phyloP scores from a whole-genome alignment of 208 protist species.

The Wallacemonas sp. region DNA sequence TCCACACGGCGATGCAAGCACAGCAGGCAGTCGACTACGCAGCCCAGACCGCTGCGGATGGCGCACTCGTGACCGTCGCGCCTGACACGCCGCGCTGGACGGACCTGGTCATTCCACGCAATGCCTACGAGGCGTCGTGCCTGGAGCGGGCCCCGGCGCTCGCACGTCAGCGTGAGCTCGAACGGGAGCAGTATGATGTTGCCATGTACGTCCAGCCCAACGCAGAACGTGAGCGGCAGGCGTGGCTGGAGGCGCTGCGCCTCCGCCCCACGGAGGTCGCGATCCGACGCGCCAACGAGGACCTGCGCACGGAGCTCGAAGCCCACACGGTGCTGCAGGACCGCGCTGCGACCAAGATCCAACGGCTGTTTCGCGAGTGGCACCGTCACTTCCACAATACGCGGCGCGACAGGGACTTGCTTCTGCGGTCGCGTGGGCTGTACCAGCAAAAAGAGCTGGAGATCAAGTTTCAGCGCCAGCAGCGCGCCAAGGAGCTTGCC shows the following conservation, averaged over 20 bases:
- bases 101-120: conserved; percentile 12
- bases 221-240: conserved; percentile 45
- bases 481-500: conserved; percentile 16
- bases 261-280: conserved; percentile 52
- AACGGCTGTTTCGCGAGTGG: conserved; percentile 64
- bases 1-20: not conserved
- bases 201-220: conserved; percentile 45
- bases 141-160: conserved; percentile 27
- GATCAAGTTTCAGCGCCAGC: conserved; percentile 22
- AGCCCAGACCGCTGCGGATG: not conserved
- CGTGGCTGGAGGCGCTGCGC: conserved; percentile 43
- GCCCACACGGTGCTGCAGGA: conserved; percentile 29
- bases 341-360: conserved; percentile 60
- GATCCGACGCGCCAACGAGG: conserved; percentile 42
- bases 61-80: not conserved
- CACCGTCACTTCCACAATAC: conserved; percentile 34
- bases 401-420: conserved; percentile 39
- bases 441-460: conserved; percentile 61
- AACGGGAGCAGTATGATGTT: conserved; percentile 64
- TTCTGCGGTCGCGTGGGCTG: conserved; percentile 35
- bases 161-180: conserved; percentile 25
- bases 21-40: not conserved
- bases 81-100: not conserved
- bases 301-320: conserved; percentile 36
- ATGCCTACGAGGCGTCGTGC: conserved; percentile 29